Evolutionary conservation across 1,284 basidiomycete genomes (phyloP).

Genomic region (Agroathelia rolfsii): DNA sequence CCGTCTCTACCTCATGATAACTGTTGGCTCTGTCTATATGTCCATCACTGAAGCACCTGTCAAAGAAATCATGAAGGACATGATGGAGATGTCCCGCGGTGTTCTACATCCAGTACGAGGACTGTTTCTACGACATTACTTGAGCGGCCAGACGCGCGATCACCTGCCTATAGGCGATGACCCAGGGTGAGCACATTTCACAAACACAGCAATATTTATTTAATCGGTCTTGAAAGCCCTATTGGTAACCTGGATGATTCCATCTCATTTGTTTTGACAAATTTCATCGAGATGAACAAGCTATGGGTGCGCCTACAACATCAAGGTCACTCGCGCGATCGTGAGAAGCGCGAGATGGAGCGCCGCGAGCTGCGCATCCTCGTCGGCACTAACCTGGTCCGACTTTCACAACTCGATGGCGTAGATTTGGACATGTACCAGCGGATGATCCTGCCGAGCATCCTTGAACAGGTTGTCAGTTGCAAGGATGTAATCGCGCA

Average conservation of each 20-base stretch:
- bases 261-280: slow-evolving; percentile 87
- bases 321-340: slow-evolving; percentile 88
- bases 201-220: slow-evolving; percentile 10
- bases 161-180: slow-evolving; percentile 83
- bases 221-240: slow-evolving; percentile 41
- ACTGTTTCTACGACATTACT: slow-evolving; percentile 87
- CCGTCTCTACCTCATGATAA: slow-evolving; percentile 94
- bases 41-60: slow-evolving; percentile 89
- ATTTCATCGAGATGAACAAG: slow-evolving; percentile 99
- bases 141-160: slow-evolving; percentile 90
- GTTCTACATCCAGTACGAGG: slow-evolving; percentile 91
- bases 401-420: slow-evolving; percentile 86
- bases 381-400: slow-evolving; percentile 92
- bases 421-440: slow-evolving; percentile 90
- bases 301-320: slow-evolving; percentile 96
- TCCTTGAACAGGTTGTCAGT: slow-evolving; percentile 90
- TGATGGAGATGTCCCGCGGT: slow-evolving; percentile 97
- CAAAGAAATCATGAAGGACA: slow-evolving; percentile 98
- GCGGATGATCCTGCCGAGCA: slow-evolving; percentile 73
- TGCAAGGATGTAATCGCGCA: slow-evolving; percentile 97
- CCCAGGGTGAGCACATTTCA: slow-evolving; percentile 49
- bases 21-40: slow-evolving; percentile 96
- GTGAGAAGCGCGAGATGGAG: slow-evolving; percentile 92
- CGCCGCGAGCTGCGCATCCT: slow-evolving; percentile 86
- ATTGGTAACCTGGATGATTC: slow-evolving; percentile 86